phyloP scores from a whole-genome alignment of 257 asterid genomes.

The Fraxinus anomala region DNA sequence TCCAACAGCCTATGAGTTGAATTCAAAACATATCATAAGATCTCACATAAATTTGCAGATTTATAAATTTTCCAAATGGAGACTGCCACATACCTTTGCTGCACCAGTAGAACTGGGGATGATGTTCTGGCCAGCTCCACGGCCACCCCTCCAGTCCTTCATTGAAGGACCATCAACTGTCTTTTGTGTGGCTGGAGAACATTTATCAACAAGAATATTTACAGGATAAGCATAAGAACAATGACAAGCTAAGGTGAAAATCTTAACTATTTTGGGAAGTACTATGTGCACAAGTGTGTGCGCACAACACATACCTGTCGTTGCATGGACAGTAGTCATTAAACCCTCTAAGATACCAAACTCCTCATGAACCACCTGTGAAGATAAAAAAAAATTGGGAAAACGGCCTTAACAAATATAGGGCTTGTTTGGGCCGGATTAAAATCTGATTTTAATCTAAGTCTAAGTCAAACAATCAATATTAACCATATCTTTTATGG shows the following conservation, averaged over 20 bases:
- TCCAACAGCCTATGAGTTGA: constrained; percentile 81
- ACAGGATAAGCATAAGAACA: constrained; percentile 25
- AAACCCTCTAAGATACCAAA: constrained; percentile 94
- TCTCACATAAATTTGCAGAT: not conserved
- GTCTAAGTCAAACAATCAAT: too few species aligned
- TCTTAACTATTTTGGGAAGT: not conserved
- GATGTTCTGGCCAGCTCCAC: constrained; percentile 98
- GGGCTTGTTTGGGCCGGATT: too few species aligned
- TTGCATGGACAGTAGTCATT: constrained; percentile 99
- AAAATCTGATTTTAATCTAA: too few species aligned
- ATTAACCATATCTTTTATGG: too few species aligned
- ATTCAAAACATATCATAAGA: constrained; percentile 4
- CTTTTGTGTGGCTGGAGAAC: constrained; percentile 88
- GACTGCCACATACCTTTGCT: constrained; percentile 70
- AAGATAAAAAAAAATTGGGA: constrained; percentile 14
- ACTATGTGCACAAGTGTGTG: not conserved
- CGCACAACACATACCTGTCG: constrained; percentile 63
- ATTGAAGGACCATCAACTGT: constrained; percentile 98
- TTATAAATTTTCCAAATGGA: not conserved
- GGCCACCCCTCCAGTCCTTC: constrained; percentile 99
- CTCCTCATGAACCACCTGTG: constrained; percentile 95
- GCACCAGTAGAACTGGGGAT: constrained; percentile 99
- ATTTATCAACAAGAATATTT: constrained; percentile 23
- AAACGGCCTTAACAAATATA: not conserved
- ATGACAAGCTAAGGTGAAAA: constrained; percentile 6